Conservation (phyloP, 2,329 filamentous ascomycete species). For the Fusarium clavum region DNA sequence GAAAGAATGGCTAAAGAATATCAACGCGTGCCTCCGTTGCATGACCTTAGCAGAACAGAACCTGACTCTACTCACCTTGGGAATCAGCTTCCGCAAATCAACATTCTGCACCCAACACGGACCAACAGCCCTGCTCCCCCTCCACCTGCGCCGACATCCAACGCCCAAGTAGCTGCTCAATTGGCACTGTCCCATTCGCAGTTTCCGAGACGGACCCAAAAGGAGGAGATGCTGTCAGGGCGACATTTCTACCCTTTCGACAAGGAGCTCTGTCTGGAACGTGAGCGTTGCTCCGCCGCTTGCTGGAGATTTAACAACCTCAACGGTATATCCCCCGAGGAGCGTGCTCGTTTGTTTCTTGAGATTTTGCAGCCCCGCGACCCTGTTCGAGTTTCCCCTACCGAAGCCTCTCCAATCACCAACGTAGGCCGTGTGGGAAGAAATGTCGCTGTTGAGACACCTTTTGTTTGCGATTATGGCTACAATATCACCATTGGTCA, state of each 20-base stretch:
- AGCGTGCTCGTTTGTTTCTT: constrained; percentile 76
- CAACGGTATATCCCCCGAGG: constrained; percentile 75
- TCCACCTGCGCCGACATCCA: constrained; percentile 55
- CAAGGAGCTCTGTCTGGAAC: constrained; percentile 81
- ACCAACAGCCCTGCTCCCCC: constrained; percentile 61
- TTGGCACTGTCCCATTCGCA: constrained; percentile 68
- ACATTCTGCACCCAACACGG: constrained; percentile 63
- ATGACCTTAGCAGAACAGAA: constrained; percentile 68
- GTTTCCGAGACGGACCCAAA: constrained; percentile 72
- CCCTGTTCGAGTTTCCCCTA: constrained; percentile 66
- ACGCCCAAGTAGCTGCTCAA: constrained; percentile 68
- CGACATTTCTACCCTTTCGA: constrained; percentile 84
- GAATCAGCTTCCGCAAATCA: constrained; percentile 67
- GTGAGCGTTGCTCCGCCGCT: constrained; percentile 84
- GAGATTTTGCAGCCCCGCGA: constrained; percentile 76
- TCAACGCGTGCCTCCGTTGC: constrained; percentile 69
- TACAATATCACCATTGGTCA: constrained; percentile 93
- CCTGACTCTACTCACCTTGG: constrained; percentile 65
- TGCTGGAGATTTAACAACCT: constrained; percentile 87
- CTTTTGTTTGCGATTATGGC: constrained; percentile 93
- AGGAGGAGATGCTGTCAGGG: constrained; percentile 89
- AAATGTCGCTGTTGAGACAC: constrained; percentile 82
- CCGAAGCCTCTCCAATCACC: constrained; percentile 62
- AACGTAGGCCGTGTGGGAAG: constrained; percentile 75
- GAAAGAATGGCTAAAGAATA: constrained; percentile 69